Conservation (phyloP, 225 moss, liverwort and hornwort species). For the Lunularia cruciata region DNA sequence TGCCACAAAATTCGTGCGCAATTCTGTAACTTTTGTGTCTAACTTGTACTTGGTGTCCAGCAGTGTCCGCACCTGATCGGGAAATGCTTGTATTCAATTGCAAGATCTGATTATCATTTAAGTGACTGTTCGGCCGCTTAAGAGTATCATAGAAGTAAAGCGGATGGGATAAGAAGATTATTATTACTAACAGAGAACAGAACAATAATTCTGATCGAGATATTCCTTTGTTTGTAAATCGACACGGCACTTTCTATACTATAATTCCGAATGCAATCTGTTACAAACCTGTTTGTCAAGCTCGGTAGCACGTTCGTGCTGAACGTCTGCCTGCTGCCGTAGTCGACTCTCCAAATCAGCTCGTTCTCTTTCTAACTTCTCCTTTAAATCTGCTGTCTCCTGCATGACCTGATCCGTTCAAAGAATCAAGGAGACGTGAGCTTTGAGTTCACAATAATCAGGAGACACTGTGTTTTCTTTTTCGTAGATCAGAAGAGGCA, state of each 20-base stretch:
- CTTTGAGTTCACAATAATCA: no score
- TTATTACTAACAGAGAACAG: no score
- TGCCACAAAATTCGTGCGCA: conserved; percentile 66
- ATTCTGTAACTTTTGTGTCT: conserved; percentile 73
- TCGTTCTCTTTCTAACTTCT: conserved; percentile 74
- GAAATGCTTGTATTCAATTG: not conserved
- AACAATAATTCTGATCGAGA: no score
- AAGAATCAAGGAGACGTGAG: no score
- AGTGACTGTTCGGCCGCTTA: no score
- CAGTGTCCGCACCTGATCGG: conserved; percentile 69
- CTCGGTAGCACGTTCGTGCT: conserved; percentile 75
- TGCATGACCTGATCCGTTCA: conserved; percentile 61
- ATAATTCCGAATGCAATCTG: no score
- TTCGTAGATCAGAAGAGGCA: no score
- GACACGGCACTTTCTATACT: no score
- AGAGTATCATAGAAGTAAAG: no score
- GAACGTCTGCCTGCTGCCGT: conserved; percentile 74
- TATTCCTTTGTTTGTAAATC: no score
- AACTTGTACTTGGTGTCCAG: conserved; percentile 81
- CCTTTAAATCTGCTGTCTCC: conserved; percentile 81
- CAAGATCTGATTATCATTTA: no score
- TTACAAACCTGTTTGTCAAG: conserved; percentile 77
- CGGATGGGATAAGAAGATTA: no score
- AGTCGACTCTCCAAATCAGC: conserved; percentile 70
- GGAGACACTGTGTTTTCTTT: not conserved